Evolutionary conservation across 306 rosid genomes (phyloP).

Genomic region (apple (Malus domestica)): ASM211411v1 NC_041795.1:9131501-9132000

Average conservation of each 20-base stretch:
- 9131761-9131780: not conserved
- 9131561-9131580: slow-evolving; percentile 92
- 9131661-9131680: slow-evolving; percentile 49
- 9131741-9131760: not conserved
- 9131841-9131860: not conserved
- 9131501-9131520: not conserved
- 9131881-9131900: not conserved
- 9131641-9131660: slow-evolving; percentile 96
- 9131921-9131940: not conserved
- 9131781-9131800: not conserved
- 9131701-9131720: not conserved
- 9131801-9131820: not conserved
- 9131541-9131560: not conserved
- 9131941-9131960: not conserved
- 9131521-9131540: not conserved
- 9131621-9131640: slow-evolving; percentile 99
- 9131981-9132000: not conserved
- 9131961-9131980: not conserved
- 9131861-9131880: not conserved
- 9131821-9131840: not conserved
- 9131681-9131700: not conserved
- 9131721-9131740: not conserved
- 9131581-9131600: slow-evolving; percentile 97
- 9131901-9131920: not conserved
- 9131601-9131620: slow-evolving; percentile 97